Evolutionary conservation across 202 grass and related monocot species (phyloP).

Genomic region (Eragrostis tef): DNA sequence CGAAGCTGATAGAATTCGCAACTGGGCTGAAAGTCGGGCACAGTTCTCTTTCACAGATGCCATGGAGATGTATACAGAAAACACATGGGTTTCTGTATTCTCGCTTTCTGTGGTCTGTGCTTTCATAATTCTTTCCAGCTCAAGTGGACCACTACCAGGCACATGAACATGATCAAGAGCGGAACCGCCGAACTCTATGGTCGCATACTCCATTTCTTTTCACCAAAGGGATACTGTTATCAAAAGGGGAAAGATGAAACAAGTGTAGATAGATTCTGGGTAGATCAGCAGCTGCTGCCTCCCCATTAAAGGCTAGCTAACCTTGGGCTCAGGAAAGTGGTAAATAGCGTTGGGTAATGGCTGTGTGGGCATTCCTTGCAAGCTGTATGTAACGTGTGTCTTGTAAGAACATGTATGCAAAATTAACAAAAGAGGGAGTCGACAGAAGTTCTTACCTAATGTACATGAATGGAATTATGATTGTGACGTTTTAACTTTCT

Average conservation of each 20-base stretch:
- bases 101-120: constrained; percentile 98
- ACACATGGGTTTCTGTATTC: constrained; percentile 96
- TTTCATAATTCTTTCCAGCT: constrained; percentile 97
- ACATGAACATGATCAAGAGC: constrained; percentile 52
- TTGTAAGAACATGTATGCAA: constrained; percentile 33
- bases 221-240: constrained; percentile 19
- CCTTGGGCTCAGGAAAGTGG: constrained; percentile 31
- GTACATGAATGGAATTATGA: constrained; percentile 44
- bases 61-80: constrained; percentile 98
- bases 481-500: neutral
- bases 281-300: constrained; percentile 21
- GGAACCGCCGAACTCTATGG: neutral
- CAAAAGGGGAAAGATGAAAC: constrained; percentile 37
- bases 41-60: constrained; percentile 93
- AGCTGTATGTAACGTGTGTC: constrained; percentile 18
- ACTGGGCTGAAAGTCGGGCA: constrained; percentile 94
- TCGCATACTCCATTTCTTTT: neutral
- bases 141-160: constrained; percentile 64
- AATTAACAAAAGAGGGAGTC: constrained; percentile 11
- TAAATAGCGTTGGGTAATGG: constrained; percentile 33
- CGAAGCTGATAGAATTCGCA: constrained; percentile 91
- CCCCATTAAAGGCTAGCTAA: constrained; percentile 50
- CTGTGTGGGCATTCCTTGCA: constrained; percentile 56
- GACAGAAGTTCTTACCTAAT: neutral
- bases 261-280: constrained; percentile 20